Percentiles rank a stretch among this genome's conserved stretches.
Evolutionary conservation across 2,329 filamentous ascomycete genomes (phyloP).

Genomic region (Didymella glomerata): DNA sequence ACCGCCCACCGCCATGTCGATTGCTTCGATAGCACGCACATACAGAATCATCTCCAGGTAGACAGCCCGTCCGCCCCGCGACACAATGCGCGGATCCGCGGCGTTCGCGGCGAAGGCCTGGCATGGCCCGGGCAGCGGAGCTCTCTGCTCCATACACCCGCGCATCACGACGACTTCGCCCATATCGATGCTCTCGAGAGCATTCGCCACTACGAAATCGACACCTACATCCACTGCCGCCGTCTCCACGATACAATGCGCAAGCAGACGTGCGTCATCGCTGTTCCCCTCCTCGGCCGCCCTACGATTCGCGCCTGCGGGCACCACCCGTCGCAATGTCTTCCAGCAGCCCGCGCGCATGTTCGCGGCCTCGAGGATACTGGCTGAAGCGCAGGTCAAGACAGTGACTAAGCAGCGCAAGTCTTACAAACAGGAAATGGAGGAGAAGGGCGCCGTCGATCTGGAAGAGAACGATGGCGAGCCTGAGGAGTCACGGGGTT

Average conservation of each 20-base stretch:
- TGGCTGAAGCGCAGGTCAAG: conserved; percentile 39
- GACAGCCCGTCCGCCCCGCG: conserved; percentile 31
- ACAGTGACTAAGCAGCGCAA: conserved; percentile 33
- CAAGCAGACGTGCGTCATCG: conserved; percentile 22
- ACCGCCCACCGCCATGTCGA: conserved; percentile 41
- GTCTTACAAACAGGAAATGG: conserved; percentile 53
- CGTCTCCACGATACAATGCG: conserved; percentile 1
- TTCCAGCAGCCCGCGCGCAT: conserved; percentile 37
- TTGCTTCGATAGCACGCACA: conserved; percentile 27
- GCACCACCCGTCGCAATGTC: conserved; percentile 39
- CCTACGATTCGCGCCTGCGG: conserved; percentile 28
- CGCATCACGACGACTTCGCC: conserved; percentile 31
- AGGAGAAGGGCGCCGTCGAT: conserved; percentile 47
- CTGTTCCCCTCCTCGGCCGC: conserved; percentile 23
- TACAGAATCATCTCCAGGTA: conserved; percentile 33
- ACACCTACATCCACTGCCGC: conserved; percentile 2
- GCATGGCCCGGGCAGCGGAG: conserved; percentile 46
- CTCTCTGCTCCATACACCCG: conserved; percentile 45
- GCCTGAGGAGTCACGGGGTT: conserved; percentile 68
- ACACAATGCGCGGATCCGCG: conserved; percentile 49
- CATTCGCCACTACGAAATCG: conserved; percentile 26
- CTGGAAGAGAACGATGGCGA: conserved; percentile 53
- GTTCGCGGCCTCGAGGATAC: conserved; percentile 39
- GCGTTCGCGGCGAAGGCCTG: conserved; percentile 46
- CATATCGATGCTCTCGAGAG: conserved; percentile 24